Conservation (phyloP, 805 yeast genomes). For the Teunomyces stri region DNA sequence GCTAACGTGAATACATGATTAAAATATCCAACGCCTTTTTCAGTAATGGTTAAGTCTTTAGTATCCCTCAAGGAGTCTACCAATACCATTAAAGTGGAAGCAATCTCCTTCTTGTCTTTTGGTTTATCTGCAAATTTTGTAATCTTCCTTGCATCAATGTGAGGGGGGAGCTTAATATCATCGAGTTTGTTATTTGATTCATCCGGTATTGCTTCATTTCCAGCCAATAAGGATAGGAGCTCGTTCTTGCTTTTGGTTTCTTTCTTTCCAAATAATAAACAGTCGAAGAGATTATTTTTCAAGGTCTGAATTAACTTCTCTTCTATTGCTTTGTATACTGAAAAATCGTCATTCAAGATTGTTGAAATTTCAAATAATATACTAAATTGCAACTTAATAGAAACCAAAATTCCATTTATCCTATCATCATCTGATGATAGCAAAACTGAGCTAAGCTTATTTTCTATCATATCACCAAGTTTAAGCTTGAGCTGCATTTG, state of each 20-base stretch:
- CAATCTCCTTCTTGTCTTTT: slow-evolving; percentile 6
- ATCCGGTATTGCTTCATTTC: not conserved
- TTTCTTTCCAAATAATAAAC: slow-evolving; percentile 6
- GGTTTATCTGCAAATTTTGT: slow-evolving; percentile 10
- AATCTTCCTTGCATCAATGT: slow-evolving; percentile 32
- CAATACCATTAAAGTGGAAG: slow-evolving; percentile 15
- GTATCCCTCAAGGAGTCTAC: slow-evolving; percentile 10
- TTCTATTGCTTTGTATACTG: slow-evolving; percentile 3
- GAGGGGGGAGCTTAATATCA: slow-evolving; percentile 35
- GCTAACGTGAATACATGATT: slow-evolving; percentile 13
- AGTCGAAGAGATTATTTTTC: slow-evolving; percentile 15
- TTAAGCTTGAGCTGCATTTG: slow-evolving; percentile 16
- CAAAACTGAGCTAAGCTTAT: slow-evolving; percentile 24
- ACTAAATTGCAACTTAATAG: slow-evolving; percentile 30
- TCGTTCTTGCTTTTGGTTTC: slow-evolving; percentile 10
- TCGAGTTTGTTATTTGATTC: slow-evolving; percentile 25
- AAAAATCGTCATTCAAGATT: not conserved
- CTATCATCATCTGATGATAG: slow-evolving; percentile 34
- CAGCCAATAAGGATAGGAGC: slow-evolving; percentile 9
- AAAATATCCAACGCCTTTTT: slow-evolving; percentile 11
- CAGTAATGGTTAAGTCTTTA: not conserved
- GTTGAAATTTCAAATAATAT: slow-evolving; percentile 16
- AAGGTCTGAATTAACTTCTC: slow-evolving; percentile 12
- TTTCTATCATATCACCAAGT: slow-evolving; percentile 23
- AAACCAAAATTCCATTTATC: slow-evolving; percentile 21